phyloP scores from a whole-genome alignment of 495 filamentous ascomycete species.

The Achaetomiella virescens region DNA sequence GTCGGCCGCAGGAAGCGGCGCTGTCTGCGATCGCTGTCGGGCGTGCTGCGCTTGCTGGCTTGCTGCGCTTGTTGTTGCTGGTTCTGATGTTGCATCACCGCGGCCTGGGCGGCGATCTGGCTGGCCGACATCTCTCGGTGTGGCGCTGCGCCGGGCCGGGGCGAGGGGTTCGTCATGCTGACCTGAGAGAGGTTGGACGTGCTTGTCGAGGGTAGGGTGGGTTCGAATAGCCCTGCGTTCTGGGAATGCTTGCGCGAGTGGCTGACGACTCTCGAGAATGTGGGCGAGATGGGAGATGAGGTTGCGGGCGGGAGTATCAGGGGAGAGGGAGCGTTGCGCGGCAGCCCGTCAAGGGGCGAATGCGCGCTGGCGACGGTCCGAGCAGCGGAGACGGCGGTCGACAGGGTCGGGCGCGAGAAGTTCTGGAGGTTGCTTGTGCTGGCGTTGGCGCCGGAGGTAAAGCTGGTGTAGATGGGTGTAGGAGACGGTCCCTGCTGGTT shows the following conservation, averaged over 20 bases:
- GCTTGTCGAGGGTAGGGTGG: conserved; percentile 66
- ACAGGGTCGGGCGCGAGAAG: conserved; percentile 48
- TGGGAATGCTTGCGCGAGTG: conserved; percentile 55
- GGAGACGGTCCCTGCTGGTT: conserved; percentile 16
- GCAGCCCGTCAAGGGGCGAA: conserved; percentile 22
- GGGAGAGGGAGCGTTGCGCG: conserved; percentile 37
- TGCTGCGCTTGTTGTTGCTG: conserved; percentile 44
- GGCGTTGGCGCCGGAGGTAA: conserved; percentile 31
- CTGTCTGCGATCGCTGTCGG: conserved; percentile 67
- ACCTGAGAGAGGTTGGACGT: conserved; percentile 48
- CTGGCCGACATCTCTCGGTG: conserved; percentile 54
- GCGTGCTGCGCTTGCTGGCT: conserved; percentile 37
- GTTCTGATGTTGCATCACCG: conserved; percentile 57
- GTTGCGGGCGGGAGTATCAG: conserved; percentile 35
- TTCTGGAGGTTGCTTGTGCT: conserved; percentile 42
- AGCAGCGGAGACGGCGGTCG: conserved; percentile 34
- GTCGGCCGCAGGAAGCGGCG: conserved; percentile 41
- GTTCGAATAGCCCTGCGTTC: conserved; percentile 86
- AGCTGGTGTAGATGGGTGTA: conserved; percentile 32
- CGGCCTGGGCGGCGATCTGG: conserved; percentile 85
- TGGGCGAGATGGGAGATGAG: conserved; percentile 26
- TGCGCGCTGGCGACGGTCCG: conserved; percentile 28
- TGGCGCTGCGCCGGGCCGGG: conserved; percentile 40
- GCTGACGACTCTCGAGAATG: conserved; percentile 24
- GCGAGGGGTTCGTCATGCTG: conserved; percentile 33